Base-by-base conservation (phyloP, 2,329 filamentous ascomycete species). In the Stagonosporopsis rhizophila region DNA sequence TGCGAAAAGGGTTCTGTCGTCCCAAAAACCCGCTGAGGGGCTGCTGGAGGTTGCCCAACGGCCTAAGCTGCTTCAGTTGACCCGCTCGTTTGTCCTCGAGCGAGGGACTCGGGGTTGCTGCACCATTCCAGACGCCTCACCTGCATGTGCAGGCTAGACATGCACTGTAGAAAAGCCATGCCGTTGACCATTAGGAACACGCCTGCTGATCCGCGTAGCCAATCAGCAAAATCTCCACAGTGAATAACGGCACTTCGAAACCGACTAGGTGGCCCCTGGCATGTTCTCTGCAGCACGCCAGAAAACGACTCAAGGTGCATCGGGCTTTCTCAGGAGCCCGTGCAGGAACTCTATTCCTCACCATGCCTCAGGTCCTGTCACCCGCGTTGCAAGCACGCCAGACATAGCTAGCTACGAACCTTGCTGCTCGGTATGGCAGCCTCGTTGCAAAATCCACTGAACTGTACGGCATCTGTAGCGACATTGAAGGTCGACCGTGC, bases 161-260 rank as follows among this genome's bases (percentile, higher is more conserved):
- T 25, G 52, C 52, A 39, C 39, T 12, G 25, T 44, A 17, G 28
- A 55, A 55, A 44, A 27, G 22, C 37, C 22, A 30, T 20, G 41
- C 37, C 42, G 52, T 53, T 52, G 25, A 52, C 61, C 67, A 71
- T 54, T 69, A 41, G 61, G 52, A 51, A 32, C 35, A 17, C 56
- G 17, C 52, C 37, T 54, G 59, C 66, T 68, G 47, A 59, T 22
- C 60, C 59, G 46, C 57, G 14, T 61, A 58, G 55, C 71, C 69
- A 72, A 73, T 70, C 54, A 69, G 27, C 62, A 66, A 66, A 60
- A 52, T 27, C 45, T 44, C 20, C 45, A 17, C 37, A 9, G 23
- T 52, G 50, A 47, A 56, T 54, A 23, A 51, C 55, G 54, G 53
- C 49, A 49, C 32, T 56, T 52, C 32, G 44, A 42, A 53, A 44